Evolutionary conservation across 768 basidiomycete genomes (phyloP).

Genomic region (Coprinopsis marcescibilis): DNA sequence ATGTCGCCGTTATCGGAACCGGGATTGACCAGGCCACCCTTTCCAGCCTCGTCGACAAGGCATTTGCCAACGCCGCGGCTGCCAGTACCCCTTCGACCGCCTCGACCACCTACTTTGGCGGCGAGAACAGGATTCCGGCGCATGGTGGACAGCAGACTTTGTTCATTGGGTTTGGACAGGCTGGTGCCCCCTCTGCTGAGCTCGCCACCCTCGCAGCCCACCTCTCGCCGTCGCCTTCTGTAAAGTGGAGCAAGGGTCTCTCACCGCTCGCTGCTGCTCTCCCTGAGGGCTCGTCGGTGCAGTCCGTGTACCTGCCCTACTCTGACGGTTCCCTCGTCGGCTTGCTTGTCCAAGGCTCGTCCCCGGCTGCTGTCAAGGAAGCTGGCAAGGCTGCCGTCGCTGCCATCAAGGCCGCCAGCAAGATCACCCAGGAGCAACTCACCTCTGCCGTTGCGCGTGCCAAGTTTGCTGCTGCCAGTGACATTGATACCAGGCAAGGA

Average conservation of each 20-base stretch:
- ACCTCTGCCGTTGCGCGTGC: conserved; percentile 83
- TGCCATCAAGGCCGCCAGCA: conserved; percentile 60
- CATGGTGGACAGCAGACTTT: conserved; percentile 64
- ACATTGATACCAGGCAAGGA: conserved; percentile 66
- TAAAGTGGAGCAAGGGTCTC: conserved; percentile 82
- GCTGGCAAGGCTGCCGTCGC: conserved; percentile 66
- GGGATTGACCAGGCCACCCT: conserved; percentile 75
- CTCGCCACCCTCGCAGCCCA: conserved; percentile 76
- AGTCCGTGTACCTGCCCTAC: conserved; percentile 79
- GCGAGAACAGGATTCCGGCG: conserved; percentile 72
- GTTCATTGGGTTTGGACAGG: conserved; percentile 84
- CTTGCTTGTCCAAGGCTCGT: conserved; percentile 67
- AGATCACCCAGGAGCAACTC: conserved; percentile 61
- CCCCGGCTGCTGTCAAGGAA: conserved; percentile 55
- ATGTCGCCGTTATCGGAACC: conserved; percentile 82
- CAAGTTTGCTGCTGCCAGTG: conserved; percentile 73
- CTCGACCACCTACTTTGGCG: conserved; percentile 62
- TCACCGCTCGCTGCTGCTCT: conserved; percentile 61
- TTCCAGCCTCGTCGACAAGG: conserved; percentile 62
- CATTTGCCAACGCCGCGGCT: conserved; percentile 45
- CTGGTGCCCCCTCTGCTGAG: conserved; percentile 58
- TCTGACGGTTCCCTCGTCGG: conserved; percentile 90
- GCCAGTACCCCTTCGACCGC: conserved; percentile 29
- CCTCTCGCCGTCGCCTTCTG: conserved; percentile 68
- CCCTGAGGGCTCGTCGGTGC: conserved; percentile 57